Evolutionary conservation across 495 filamentous ascomycete genomes (phyloP), one percentile per base, ranked within the genome.

Genomic region (Aspergillus bertholletiae): DNA sequence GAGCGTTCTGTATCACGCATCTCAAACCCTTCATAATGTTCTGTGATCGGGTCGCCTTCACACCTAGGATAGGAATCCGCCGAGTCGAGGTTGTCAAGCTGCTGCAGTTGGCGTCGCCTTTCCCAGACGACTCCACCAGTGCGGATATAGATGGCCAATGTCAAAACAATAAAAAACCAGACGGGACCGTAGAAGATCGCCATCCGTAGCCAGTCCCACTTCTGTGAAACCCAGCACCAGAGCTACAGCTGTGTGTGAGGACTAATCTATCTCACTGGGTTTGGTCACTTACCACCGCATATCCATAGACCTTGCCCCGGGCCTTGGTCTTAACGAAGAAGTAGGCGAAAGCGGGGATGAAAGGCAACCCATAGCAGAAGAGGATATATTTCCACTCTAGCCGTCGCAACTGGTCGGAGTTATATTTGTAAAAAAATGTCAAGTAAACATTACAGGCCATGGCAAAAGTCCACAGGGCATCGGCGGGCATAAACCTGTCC

Each of bases 381-480:
- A 87, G 15, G 1, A 90, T 61, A 56, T 96, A 95, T 50, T 79
- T 83, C 57, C 83, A 80, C 63, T 96, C 91, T 56, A 93, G 76
- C 15, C 64, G 74, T 2, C 84, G 82, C 46, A 96, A 78, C 51
- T 83, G 78, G 2, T 80, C 71, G 0, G 86, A 83, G 46, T 86
- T 82, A 63, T 85, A 92, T 55, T 86, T 85, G 59, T 79, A 79
- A 68, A 92, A 94, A 60, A 96, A 92, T 15, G 89, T 93, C 18
- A 95, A 73, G 62, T 89, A 90, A 55, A 96, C 90, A 62, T 96
- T 96, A 54, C 87, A 76, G 2, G 90, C 89, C 91, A 96, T 96
- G 46, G 87, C 87, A 43, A 93, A 75, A 1, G 87, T 86, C 88
- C 88, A 91, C 39, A 86, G 74, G 3, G 89, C 86, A 72, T 95